phyloP scores from a whole-genome alignment of 768 basidiomycete species.

The Piloderma croceum region DNA sequence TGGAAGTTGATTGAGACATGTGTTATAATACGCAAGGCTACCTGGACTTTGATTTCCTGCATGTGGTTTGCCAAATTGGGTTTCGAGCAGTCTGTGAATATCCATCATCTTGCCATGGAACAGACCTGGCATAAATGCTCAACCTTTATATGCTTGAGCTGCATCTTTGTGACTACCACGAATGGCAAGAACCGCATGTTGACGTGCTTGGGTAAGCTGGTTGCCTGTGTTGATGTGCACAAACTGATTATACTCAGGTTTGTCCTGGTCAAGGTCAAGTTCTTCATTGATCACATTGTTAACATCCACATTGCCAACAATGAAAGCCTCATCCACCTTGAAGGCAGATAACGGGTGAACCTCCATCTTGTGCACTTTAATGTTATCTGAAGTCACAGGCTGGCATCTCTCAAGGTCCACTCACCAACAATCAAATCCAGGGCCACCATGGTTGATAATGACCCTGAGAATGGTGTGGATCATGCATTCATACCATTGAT shows the following conservation, averaged over 20 bases:
- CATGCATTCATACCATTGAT: not conserved
- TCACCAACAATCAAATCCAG: constrained; percentile 3
- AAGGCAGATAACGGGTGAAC: constrained; percentile 11
- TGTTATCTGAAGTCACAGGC: constrained; percentile 8
- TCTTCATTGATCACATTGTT: constrained; percentile 13
- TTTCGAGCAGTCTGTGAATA: constrained; percentile 12
- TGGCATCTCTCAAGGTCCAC: constrained; percentile 3
- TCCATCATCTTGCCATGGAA: constrained; percentile 18
- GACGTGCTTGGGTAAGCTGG: constrained; percentile 14
- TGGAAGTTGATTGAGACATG: constrained; percentile 18
- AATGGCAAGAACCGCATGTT: constrained; percentile 6
- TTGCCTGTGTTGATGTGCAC: constrained; percentile 10
- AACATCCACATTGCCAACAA: constrained; percentile 15
- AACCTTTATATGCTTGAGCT: not conserved
- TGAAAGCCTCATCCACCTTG: constrained; percentile 14
- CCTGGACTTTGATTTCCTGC: constrained; percentile 9
- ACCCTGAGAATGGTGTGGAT: constrained; percentile 10
- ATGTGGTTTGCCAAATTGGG: constrained; percentile 12
- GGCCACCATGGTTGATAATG: constrained; percentile 14
- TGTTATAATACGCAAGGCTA: constrained; percentile 15
- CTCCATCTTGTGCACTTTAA: constrained; percentile 8
- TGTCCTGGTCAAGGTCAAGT: constrained; percentile 1
- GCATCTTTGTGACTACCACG: constrained; percentile 13
- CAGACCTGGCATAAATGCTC: constrained; percentile 13
- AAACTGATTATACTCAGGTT: not conserved